Evolutionary conservation across 2,329 filamentous ascomycete species (phyloP).

Genomic region (Penicillium sp.): DNA sequence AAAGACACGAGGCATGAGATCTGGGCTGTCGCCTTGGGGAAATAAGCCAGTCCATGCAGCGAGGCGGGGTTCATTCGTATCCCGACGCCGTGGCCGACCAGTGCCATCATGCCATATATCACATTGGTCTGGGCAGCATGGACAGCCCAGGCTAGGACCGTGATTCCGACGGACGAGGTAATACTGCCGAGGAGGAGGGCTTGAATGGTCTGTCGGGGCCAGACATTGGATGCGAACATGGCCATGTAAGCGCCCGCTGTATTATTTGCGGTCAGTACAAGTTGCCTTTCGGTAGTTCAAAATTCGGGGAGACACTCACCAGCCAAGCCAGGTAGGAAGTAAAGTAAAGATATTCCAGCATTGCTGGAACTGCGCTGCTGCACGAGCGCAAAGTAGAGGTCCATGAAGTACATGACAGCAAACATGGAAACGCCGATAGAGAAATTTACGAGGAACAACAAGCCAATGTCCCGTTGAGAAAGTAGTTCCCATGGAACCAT

Average conservation of each 20-base stretch:
- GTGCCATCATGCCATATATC: constrained; percentile 67
- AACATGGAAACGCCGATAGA: constrained; percentile 38
- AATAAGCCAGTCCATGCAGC: constrained; percentile 65
- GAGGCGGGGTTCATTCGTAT: constrained; percentile 66
- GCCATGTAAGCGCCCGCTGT: constrained; percentile 58
- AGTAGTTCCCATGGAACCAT: constrained; percentile 67
- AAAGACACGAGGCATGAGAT: constrained; percentile 64
- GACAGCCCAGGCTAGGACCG: constrained; percentile 60
- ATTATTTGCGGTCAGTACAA: not conserved
- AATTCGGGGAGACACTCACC: constrained; percentile 38
- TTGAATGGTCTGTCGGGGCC: constrained; percentile 63
- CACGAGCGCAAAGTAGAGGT: constrained; percentile 67
- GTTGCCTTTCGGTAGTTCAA: not conserved
- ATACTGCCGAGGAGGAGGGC: constrained; percentile 60
- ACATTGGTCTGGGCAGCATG: constrained; percentile 50
- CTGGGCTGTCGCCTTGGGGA: constrained; percentile 58
- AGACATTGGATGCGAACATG: constrained; percentile 61
- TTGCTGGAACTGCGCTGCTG: constrained; percentile 53
- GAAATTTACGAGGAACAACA: constrained; percentile 33
- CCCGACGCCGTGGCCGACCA: constrained; percentile 64
- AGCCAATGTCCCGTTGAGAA: constrained; percentile 52
- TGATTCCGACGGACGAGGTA: constrained; percentile 60
- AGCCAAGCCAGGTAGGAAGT: constrained; percentile 65
- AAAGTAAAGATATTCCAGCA: constrained; percentile 61
- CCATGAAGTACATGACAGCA: constrained; percentile 67